A percentile compares a stretch with the other conserved stretches of the same genome.
Conservation (phyloP, 176 grass and related monocot genomes). For the Aegilops bicornis region DNA sequence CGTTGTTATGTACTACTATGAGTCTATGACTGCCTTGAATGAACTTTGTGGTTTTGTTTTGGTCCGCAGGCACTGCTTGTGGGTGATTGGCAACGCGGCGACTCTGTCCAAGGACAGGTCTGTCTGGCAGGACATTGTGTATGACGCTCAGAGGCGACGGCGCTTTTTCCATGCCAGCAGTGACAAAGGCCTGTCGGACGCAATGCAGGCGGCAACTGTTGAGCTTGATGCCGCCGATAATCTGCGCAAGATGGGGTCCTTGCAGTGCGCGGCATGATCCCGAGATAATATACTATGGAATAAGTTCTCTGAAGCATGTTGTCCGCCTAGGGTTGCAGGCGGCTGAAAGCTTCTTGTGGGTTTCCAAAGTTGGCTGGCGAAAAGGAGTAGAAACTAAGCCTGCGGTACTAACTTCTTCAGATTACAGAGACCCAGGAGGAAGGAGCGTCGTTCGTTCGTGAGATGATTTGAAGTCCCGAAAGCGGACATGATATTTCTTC, state of each 20-base stretch:
- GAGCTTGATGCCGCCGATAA: background rate
- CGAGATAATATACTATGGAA: background rate
- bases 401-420: background rate
- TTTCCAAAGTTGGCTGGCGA: background rate
- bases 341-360: background rate
- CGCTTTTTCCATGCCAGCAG: background rate
- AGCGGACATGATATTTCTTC: background rate
- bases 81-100: background rate
- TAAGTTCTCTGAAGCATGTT: background rate
- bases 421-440: background rate
- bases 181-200: background rate
- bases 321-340: background rate
- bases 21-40: background rate
- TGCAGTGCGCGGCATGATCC: background rate
- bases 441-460: background rate
- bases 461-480: background rate
- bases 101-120: background rate
- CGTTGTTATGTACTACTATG: background rate
- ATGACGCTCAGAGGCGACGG: background rate
- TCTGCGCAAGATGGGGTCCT: background rate
- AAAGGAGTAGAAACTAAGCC: background rate
- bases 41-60: background rate
- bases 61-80: background rate
- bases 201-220: background rate
- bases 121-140: constrained; percentile 8